A percentile compares a stretch with the other conserved stretches of the same genome.
Evolutionary conservation across 495 filamentous ascomycete genomes (phyloP).

Genomic region (Hypomontagnella submonticulosa): DNA sequence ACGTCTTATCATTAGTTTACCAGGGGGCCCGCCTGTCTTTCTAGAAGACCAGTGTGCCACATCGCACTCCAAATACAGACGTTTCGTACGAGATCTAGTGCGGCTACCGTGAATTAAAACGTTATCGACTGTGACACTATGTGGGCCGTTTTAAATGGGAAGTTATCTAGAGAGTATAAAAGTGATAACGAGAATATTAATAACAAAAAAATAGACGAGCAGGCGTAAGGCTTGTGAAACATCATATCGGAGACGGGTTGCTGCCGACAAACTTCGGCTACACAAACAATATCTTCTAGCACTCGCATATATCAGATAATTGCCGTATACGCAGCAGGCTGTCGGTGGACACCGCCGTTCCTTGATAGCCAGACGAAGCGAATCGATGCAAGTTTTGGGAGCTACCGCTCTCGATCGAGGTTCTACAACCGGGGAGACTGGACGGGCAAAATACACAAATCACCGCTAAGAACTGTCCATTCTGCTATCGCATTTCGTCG

Average conservation of each 20-base stretch:
- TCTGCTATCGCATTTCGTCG: neutral
- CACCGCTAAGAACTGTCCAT: neutral
- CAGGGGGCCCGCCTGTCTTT: neutral
- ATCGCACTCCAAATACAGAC: slow-evolving; percentile 11
- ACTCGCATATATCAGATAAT: slow-evolving; percentile 14
- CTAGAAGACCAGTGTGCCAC: slow-evolving; percentile 12
- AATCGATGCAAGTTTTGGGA: slow-evolving; percentile 20
- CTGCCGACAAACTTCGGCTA: slow-evolving; percentile 2
- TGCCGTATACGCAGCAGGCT: slow-evolving; percentile 23
- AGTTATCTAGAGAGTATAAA: neutral
- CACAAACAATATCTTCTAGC: slow-evolving; percentile 2
- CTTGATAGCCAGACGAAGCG: slow-evolving; percentile 8
- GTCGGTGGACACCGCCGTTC: slow-evolving; percentile 4
- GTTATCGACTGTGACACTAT: slow-evolving; percentile 5
- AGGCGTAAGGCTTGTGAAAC: slow-evolving; percentile 10
- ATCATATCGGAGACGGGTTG: slow-evolving; percentile 18
- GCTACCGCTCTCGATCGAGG: slow-evolving; percentile 28
- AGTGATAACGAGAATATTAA: slow-evolving; percentile 1
- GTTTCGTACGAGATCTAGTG: slow-evolving; percentile 12
- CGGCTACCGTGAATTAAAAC: slow-evolving; percentile 9
- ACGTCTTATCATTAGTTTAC: slow-evolving; percentile 7
- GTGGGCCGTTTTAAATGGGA: neutral
- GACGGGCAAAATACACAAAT: neutral
- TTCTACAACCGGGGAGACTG: slow-evolving; percentile 18
- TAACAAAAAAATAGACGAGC: neutral